Evolutionary conservation across 768 basidiomycete species (phyloP), one percentile per base, ranked within the genome.

Genomic region (Obba rivulosa): DNA sequence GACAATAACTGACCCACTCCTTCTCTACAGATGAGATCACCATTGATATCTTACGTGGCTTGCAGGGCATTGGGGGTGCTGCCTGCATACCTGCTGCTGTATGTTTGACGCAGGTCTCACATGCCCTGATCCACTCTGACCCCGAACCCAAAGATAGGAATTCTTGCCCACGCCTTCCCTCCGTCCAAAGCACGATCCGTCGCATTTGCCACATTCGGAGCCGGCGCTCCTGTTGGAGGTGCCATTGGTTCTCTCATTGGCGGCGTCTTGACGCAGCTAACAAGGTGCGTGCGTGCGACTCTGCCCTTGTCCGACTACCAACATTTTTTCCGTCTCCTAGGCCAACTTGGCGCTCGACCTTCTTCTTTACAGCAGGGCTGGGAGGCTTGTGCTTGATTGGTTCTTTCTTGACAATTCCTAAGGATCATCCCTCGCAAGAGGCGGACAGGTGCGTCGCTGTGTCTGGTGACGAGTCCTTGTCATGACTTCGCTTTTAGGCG

Each of bases 201-300:
- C 0, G 92, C 90, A 0, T 95, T 94, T 53, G 79, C 92, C 0
- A 81, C 84, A 0, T 94, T 92, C 54, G 75, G 85, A 1, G 88
- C 90, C 0, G 93, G 93, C 22, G 88, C 86, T 0, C 91, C 92
- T 0, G 59, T 93, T 4, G 92, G 92, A 0, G 85, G 76, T 0
- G 85, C 79, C 0, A 66, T 92, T 13, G 91, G 92, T 1, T 72
- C 73, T 24, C 66, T 81, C 0, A 50, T 90, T 0, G 90, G 91
- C 16, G 89, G 87, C n/a, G 66, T 83, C 1, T 64, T 90, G 17
- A 86, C 83, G 0, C 76, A 89, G 56, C 68, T 73, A 8, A 66
- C 66, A 41, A 22, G 43, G 72, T 75, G 49, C 46, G 68, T 39
- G n/a, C 38, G 16, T n/a, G 16, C 38, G 8, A 7, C 16, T n/a